phyloP scores from a whole-genome alignment of 2,329 filamentous ascomycete species.

The Ramichloridium luteum region DNA sequence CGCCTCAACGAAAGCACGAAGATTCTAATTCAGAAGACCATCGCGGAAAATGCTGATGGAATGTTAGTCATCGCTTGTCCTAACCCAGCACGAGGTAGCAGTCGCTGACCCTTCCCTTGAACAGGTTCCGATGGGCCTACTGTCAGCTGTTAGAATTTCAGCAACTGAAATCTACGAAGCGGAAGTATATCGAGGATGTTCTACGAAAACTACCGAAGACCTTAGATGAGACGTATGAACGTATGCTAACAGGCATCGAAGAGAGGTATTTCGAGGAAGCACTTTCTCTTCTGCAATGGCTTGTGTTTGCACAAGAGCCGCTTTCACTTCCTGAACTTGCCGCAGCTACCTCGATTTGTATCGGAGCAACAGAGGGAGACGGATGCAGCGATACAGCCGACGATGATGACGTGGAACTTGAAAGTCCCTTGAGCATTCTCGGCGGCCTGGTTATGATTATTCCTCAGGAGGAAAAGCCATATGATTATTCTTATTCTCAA shows the following conservation, averaged over 20 bases:
- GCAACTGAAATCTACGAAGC: slow-evolving; percentile 8
- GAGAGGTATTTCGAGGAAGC: slow-evolving; percentile 5
- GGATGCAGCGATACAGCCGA: slow-evolving; percentile 5
- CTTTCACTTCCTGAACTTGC: slow-evolving; percentile 11
- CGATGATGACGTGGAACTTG: slow-evolving; percentile 5
- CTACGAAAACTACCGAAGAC: slow-evolving; percentile 7
- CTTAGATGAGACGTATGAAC: slow-evolving; percentile 13
- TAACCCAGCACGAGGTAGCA: too few relatives aligned
- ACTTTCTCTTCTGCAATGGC: slow-evolving; percentile 10
- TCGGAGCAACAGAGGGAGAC: too few relatives aligned
- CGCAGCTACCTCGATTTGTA: slow-evolving; percentile 7
- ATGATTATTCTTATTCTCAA: neutral
- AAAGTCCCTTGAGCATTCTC: slow-evolving; percentile 9
- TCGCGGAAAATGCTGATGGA: slow-evolving; percentile 10
- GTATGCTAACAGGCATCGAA: slow-evolving; percentile 10
- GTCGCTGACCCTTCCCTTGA: neutral
- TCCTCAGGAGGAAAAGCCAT: neutral
- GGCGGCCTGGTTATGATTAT: slow-evolving; percentile 1
- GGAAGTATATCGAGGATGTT: slow-evolving; percentile 7
- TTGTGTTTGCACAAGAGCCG: slow-evolving; percentile 11
- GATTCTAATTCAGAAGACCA: slow-evolving; percentile 8
- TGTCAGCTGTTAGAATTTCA: slow-evolving; percentile 10
- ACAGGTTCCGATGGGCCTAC: slow-evolving; percentile 12
- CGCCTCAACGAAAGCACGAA: slow-evolving; percentile 4
- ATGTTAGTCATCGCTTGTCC: slow-evolving; percentile 11